phyloP scores from a whole-genome alignment of 352 stramenopile genomes.

The Phytopythium cucurbitacearum region DNA sequence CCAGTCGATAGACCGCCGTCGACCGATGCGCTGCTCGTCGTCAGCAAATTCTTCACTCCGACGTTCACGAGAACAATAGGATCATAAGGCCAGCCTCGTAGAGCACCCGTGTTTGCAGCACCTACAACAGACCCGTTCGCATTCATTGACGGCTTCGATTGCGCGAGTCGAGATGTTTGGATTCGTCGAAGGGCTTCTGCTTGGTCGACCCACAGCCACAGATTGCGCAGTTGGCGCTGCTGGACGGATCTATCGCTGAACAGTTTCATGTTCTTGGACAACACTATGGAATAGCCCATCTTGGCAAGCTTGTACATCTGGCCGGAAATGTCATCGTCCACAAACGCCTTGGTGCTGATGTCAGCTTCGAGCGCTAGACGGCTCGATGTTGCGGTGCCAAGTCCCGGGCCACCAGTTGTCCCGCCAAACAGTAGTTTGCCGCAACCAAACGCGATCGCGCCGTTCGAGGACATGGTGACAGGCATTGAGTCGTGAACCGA shows the following conservation, averaged over 20 bases:
- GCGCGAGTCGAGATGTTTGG: constrained; percentile 48
- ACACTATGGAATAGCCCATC: constrained; percentile 67
- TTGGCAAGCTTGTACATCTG: constrained; percentile 78
- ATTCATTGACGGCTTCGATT: constrained; percentile 23
- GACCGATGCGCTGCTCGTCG: constrained; percentile 4
- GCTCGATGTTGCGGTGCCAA: constrained; percentile 34
- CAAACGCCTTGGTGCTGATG: constrained; percentile 7
- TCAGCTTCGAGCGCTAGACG: constrained; percentile 33
- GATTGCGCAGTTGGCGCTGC: constrained; percentile 44
- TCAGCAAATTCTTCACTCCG: constrained; percentile 68
- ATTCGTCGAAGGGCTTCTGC: constrained; percentile 68
- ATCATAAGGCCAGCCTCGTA: constrained; percentile 74
- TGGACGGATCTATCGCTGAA: constrained; percentile 38
- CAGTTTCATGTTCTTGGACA: constrained; percentile 74
- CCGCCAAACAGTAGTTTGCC: constrained; percentile 67
- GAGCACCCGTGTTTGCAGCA: constrained; percentile 25
- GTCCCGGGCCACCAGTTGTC: constrained; percentile 14
- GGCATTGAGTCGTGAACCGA: constrained; percentile 87
- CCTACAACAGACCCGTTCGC: constrained; percentile 20
- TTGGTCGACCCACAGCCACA: constrained; percentile 87
- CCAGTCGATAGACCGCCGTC: constrained; percentile 1
- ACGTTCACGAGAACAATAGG: constrained; percentile 50
- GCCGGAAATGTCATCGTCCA: constrained; percentile 66
- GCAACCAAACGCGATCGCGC: constrained; percentile 71
- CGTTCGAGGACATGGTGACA: constrained; percentile 66